Conservation (phyloP, 1,284 basidiomycete genomes). For the Tremellales sp. region DNA sequence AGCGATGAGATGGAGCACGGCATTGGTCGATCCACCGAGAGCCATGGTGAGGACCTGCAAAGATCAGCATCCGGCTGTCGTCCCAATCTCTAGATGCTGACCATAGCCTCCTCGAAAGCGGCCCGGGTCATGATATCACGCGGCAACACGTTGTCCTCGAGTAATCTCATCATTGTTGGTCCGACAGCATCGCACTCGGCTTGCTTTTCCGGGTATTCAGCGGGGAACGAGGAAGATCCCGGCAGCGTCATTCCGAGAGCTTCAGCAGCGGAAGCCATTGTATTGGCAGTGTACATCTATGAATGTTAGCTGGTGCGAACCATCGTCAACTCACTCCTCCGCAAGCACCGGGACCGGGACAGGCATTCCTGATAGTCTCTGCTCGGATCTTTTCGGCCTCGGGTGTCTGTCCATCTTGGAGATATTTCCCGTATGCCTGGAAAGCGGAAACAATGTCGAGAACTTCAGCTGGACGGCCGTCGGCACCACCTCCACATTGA, state of each 20-base stretch:
- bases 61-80: neutral
- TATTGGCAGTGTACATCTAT: slow-evolving; percentile 82
- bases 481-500: slow-evolving; percentile 61
- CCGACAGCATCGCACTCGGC: slow-evolving; percentile 81
- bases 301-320: neutral
- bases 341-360: slow-evolving; percentile 92
- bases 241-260: slow-evolving; percentile 92
- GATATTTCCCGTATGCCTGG: slow-evolving; percentile 88
- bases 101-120: slow-evolving; percentile 97
- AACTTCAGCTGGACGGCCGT: slow-evolving; percentile 49
- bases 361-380: slow-evolving; percentile 82
- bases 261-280: slow-evolving; percentile 89
- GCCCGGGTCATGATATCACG: slow-evolving; percentile 92
- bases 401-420: slow-evolving; percentile 79
- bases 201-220: slow-evolving; percentile 72
- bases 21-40: slow-evolving; percentile 89
- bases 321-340: slow-evolving; percentile 67
- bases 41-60: slow-evolving; percentile 83
- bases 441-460: slow-evolving; percentile 94
- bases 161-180: slow-evolving; percentile 71
- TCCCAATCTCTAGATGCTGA: slow-evolving; percentile 20
- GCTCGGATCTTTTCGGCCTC: slow-evolving; percentile 76
- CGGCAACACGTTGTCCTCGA: slow-evolving; percentile 89
- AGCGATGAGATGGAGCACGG: slow-evolving; percentile 87
- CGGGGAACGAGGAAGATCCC: slow-evolving; percentile 93